Percentiles rank a stretch among this genome's conserved stretches.
phyloP scores from a whole-genome alignment of 768 basidiomycete genomes.

The Phanerochaete sordida region DNA sequence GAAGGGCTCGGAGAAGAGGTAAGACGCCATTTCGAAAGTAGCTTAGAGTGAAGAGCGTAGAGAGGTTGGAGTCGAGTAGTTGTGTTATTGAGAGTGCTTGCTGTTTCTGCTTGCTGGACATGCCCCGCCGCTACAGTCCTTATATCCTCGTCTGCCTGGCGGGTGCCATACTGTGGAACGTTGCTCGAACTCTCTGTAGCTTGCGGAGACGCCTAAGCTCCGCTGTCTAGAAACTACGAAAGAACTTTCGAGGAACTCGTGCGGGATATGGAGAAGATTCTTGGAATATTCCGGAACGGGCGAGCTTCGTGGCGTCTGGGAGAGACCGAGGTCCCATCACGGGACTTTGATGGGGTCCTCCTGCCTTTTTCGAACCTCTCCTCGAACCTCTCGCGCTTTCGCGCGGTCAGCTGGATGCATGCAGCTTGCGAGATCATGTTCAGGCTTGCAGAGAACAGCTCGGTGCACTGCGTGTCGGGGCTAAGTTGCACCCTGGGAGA shows the following conservation, averaged over 20 bases:
- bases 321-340: not conserved
- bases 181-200: not conserved
- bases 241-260: not conserved
- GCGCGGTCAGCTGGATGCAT: too few species aligned
- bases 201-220: not conserved
- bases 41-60: not conserved
- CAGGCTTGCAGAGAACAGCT: too few species aligned
- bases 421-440: too few species aligned
- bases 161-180: not conserved
- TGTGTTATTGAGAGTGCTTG: not conserved
- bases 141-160: not conserved
- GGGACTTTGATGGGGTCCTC: not conserved
- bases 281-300: not conserved
- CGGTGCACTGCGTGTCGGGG: too few species aligned
- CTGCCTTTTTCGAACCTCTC: not conserved
- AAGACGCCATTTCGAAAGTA: conserved; percentile 21
- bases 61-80: not conserved
- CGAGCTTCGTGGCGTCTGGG: not conserved
- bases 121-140: not conserved
- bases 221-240: not conserved
- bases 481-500: too few species aligned
- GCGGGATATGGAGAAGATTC: not conserved
- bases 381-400: too few species aligned
- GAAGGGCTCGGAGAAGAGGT: conserved; percentile 38
- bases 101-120: not conserved